Percentiles rank a stretch among this genome's conserved stretches.
phyloP scores from a whole-genome alignment of 345 rosid genomes.

The Rhizophora mangle region DNA sequence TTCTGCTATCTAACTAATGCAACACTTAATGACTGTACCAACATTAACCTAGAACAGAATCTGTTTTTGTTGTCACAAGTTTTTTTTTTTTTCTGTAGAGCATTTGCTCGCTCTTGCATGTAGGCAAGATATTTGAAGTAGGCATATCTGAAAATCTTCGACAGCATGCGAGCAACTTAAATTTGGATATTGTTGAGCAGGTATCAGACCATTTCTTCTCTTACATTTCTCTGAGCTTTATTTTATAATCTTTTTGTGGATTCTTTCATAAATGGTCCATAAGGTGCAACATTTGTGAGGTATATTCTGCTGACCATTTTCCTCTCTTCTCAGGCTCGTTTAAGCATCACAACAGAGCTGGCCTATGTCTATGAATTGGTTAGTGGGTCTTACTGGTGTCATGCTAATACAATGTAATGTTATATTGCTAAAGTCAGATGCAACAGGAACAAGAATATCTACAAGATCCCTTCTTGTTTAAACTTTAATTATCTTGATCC shows the following conservation, averaged over 20 bases:
- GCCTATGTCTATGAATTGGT: slow-evolving; percentile 90
- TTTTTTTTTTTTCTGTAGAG: slow-evolving; percentile 43
- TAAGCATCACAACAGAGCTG: slow-evolving; percentile 72
- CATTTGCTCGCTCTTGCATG: slow-evolving; percentile 72
- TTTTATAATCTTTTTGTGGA: neutral
- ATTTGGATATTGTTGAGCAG: slow-evolving; percentile 67
- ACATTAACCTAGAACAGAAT: no score
- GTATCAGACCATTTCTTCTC: slow-evolving; percentile 32
- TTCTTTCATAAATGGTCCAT: slow-evolving; percentile 4
- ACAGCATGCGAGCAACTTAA: slow-evolving; percentile 59
- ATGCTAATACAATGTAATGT: slow-evolving; percentile 5
- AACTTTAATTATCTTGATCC: neutral
- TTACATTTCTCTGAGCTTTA: slow-evolving; percentile 5
- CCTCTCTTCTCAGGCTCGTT: slow-evolving; percentile 52
- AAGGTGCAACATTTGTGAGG: neutral
- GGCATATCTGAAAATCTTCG: slow-evolving; percentile 69
- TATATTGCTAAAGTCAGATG: neutral
- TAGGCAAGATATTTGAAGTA: slow-evolving; percentile 80
- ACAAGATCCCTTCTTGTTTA: neutral
- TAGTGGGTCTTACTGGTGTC: slow-evolving; percentile 24
- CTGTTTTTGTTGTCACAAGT: neutral
- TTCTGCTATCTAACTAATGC: neutral
- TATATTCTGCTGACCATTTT: neutral
- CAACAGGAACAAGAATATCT: neutral
- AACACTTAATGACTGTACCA: neutral